phyloP scores from a whole-genome alignment of 495 filamentous ascomycete species.

The Aspergillus bridgeri region DNA sequence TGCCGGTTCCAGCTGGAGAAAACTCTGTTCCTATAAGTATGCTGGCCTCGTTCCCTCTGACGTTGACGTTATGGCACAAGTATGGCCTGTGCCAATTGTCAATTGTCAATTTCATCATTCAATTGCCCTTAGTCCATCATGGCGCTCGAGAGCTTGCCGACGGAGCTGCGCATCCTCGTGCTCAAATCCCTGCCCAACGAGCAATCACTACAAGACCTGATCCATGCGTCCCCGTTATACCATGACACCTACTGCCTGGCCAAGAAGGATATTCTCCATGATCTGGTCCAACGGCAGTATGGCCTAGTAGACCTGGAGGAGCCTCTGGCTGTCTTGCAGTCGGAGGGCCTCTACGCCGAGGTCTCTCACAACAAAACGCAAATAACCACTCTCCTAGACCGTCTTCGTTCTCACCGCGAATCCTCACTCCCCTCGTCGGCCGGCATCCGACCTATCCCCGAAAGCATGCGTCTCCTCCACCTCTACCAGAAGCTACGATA shows the following conservation, averaged over 20 bases:
- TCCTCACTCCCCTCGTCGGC: not conserved
- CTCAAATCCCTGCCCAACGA: conserved; percentile 10
- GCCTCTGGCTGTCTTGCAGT: conserved; percentile 11
- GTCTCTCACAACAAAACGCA: conserved; percentile 3
- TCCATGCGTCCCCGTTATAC: conserved; percentile 13
- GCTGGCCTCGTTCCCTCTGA: too few species aligned
- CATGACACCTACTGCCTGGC: conserved; percentile 10
- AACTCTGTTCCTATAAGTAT: not conserved
- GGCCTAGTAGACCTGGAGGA: conserved; percentile 11
- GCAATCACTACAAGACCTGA: conserved; percentile 6
- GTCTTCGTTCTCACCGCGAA: conserved; percentile 5
- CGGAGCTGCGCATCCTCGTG: conserved; percentile 15
- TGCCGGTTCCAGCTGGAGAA: not conserved
- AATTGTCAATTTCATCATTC: not conserved
- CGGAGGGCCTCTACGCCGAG: conserved; percentile 14
- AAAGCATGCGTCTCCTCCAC: conserved; percentile 7
- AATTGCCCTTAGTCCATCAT: not conserved
- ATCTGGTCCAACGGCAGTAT: conserved; percentile 7
- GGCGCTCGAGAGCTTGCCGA: conserved; percentile 13
- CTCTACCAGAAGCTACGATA: conserved; percentile 4
- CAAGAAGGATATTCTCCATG: conserved; percentile 7
- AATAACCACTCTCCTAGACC: conserved; percentile 13
- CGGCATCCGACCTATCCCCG: not conserved
- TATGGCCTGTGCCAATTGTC: not conserved
- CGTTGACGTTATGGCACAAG: too few species aligned